Conservation (phyloP, 2,329 filamentous ascomycete species). For the Aspergillus sp. region DNA sequence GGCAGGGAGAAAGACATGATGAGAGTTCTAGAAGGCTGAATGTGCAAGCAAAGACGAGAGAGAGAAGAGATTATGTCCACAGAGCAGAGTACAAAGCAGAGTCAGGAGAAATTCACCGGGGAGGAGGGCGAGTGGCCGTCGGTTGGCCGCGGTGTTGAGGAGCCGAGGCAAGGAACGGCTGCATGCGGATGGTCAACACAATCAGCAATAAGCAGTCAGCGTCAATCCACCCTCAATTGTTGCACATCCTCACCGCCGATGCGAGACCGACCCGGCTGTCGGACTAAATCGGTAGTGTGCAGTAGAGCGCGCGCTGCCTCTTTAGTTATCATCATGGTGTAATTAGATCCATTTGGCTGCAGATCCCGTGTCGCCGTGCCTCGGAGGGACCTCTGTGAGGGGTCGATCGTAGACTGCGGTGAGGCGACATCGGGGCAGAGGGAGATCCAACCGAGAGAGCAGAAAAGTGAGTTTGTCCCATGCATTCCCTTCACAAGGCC, state of each 20-base stretch:
- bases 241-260: slow-evolving; percentile 2
- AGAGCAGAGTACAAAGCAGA: slow-evolving; percentile 2
- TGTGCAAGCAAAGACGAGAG: slow-evolving; percentile 12
- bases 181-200: slow-evolving; percentile 24
- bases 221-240: background rate
- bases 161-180: slow-evolving; percentile 25
- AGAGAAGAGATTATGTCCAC: background rate
- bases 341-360: background rate
- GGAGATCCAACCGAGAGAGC: background rate
- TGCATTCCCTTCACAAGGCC: background rate
- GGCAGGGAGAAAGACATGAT: slow-evolving; percentile 30
- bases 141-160: slow-evolving; percentile 23
- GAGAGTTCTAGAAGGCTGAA: background rate
- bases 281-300: background rate
- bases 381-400: background rate
- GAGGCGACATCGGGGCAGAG: background rate
- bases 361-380: background rate
- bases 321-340: background rate
- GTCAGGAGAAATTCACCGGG: background rate
- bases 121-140: background rate
- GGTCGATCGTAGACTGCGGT: background rate
- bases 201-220: no score
- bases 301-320: background rate
- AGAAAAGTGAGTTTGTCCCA: background rate
- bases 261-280: background rate